phyloP scores from a whole-genome alignment of 2,329 filamentous ascomycete species.

The Fusarium sp. region DNA sequence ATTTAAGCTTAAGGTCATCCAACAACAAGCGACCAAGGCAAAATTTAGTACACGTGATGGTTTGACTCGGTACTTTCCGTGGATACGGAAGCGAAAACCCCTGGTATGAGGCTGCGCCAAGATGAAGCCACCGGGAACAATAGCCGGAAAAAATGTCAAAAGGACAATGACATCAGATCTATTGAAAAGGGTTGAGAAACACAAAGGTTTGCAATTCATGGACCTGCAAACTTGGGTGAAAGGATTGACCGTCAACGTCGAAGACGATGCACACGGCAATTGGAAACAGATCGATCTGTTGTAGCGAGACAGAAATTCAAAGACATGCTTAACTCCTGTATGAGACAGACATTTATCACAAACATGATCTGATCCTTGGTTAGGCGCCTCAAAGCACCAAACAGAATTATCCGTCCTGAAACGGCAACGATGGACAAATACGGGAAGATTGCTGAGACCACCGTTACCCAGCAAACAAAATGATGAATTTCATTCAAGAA shows the following conservation, averaged over 20 bases:
- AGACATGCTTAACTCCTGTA: neutral
- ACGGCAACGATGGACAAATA: neutral
- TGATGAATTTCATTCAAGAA: neutral
- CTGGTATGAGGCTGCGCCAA: constrained; percentile 12
- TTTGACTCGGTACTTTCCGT: neutral
- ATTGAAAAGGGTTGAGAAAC: rapidly evolving
- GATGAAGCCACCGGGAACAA: constrained; percentile 23
- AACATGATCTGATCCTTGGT: neutral
- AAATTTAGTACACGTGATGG: neutral
- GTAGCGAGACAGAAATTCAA: neutral
- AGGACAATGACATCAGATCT: constrained; percentile 12
- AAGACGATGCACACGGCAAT: too few species aligned
- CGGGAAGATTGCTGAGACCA: neutral
- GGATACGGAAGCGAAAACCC: constrained; percentile 7
- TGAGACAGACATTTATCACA: neutral
- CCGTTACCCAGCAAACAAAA: neutral
- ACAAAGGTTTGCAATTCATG: too few species aligned
- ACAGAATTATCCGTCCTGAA: neutral
- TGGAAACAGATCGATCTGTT: rapidly evolving
- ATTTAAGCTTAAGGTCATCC: neutral
- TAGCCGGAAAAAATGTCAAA: constrained; percentile 17
- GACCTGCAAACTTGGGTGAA: neutral
- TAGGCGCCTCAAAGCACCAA: neutral
- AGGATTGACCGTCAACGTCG: rapidly evolving
- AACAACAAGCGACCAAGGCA: neutral